These are phyloP conservation scores for Juglanconis sp. DNA, from an alignment of 2,329 filamentous ascomycete genomes.

Conservation along the genomic window DNA sequence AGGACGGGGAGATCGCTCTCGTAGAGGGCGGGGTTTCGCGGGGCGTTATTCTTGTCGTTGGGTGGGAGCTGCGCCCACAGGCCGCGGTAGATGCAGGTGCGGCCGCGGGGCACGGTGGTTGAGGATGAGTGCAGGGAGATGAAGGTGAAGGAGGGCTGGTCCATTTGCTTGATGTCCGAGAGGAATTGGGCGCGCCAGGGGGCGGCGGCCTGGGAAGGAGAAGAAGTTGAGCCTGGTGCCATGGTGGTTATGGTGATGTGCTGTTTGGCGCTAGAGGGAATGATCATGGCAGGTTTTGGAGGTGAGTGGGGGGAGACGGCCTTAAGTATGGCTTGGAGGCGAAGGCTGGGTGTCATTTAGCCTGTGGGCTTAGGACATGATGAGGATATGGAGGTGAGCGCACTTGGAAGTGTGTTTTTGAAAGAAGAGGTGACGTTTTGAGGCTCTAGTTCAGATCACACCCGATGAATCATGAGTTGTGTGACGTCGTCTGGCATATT, in stretches of 20 bases:
- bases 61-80: constrained; percentile 71
- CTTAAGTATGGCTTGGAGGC: constrained; percentile 6
- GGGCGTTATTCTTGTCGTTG: constrained; percentile 70
- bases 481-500: background rate
- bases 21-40: constrained; percentile 64
- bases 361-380: background rate
- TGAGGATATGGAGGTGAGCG: background rate
- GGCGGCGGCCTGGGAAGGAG: constrained; percentile 30
- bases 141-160: constrained; percentile 47
- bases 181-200: constrained; percentile 54
- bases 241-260: constrained; percentile 25
- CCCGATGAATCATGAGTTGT: constrained; percentile 7
- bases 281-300: background rate
- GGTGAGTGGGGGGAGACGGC: background rate
- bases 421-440: background rate
- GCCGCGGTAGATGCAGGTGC: constrained; percentile 82
- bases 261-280: background rate
- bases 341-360: constrained; percentile 6
- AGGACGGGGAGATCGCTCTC: constrained; percentile 77
- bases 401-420: background rate
- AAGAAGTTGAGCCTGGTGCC: background rate
- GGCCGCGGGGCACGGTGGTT: constrained; percentile 54
- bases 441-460: background rate
- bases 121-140: constrained; percentile 45
- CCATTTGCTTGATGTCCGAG: constrained; percentile 46